phyloP scores from a whole-genome alignment of 2,329 filamentous ascomycete genomes.

The Exserohilum turcica region DNA sequence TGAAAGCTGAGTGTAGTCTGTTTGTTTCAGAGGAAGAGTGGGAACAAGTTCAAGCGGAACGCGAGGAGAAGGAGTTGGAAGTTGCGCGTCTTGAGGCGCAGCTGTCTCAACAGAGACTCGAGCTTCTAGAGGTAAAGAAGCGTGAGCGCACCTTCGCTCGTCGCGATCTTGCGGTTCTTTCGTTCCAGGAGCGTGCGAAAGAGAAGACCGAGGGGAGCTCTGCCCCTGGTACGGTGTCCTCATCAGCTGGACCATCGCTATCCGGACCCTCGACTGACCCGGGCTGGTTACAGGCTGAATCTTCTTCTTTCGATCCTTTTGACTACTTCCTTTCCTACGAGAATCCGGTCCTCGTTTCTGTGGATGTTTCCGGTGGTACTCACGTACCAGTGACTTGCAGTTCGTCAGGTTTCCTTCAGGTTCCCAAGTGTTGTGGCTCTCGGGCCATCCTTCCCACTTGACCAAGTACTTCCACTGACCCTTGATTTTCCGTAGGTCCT shows the following conservation, averaged over 20 bases:
- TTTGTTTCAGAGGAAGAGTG: slow-evolving; percentile 3
- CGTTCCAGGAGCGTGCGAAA: background rate
- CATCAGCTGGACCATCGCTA: background rate
- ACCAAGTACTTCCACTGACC: background rate
- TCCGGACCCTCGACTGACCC: background rate
- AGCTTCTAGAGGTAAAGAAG: background rate
- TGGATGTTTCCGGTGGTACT: background rate
- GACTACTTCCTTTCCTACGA: too few relatives aligned
- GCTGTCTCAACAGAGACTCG: background rate
- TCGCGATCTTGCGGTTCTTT: background rate
- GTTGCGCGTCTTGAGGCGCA: background rate
- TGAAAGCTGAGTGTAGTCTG: background rate
- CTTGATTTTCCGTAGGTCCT: background rate
- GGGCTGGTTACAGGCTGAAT: background rate
- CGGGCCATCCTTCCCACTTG: background rate
- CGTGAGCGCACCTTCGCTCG: background rate
- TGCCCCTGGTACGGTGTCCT: too few relatives aligned
- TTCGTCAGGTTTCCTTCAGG: background rate
- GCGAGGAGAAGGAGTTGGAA: background rate
- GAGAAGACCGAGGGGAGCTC: background rate
- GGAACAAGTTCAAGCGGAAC: background rate
- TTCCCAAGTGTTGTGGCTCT: background rate
- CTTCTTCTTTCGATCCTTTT: background rate
- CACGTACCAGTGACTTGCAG: background rate
- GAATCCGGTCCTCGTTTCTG: background rate